phyloP scores from a whole-genome alignment of 495 filamentous ascomycete species.

The Aspergillus haitiensis region DNA sequence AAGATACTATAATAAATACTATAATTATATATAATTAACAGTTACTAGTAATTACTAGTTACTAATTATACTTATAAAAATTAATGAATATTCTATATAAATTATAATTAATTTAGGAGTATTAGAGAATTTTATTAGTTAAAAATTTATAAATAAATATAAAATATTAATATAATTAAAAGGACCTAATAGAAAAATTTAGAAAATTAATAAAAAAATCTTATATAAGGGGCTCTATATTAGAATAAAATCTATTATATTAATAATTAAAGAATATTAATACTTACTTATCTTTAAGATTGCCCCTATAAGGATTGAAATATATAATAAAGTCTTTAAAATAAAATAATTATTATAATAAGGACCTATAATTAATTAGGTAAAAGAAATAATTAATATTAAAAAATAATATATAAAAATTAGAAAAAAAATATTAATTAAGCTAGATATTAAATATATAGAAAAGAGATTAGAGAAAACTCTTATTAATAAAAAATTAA shows the following conservation, averaged over 20 bases:
- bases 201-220: slow-evolving; percentile 7
- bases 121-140: slow-evolving; percentile 14
- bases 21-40: slow-evolving; percentile 6
- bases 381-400: background rate
- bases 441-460: background rate
- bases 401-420: background rate
- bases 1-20: slow-evolving; percentile 14
- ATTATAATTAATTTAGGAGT: slow-evolving; percentile 7
- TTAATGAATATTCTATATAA: background rate
- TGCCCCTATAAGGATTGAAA: background rate
- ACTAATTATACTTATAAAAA: background rate
- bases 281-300: background rate
- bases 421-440: background rate
- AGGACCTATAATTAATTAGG: slow-evolving; percentile 6
- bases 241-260: background rate
- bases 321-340: slow-evolving; percentile 2
- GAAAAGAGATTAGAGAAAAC: background rate
- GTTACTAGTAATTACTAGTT: background rate
- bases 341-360: slow-evolving; percentile 13
- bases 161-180: slow-evolving; percentile 2
- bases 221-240: background rate
- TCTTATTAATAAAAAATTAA: background rate
- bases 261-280: background rate
- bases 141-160: slow-evolving; percentile 16
- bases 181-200: background rate